Evolutionary conservation across 352 stramenopile species (phyloP), one percentile per base, ranked within the genome.

Genomic region (Thalassiosira hispida): DNA sequence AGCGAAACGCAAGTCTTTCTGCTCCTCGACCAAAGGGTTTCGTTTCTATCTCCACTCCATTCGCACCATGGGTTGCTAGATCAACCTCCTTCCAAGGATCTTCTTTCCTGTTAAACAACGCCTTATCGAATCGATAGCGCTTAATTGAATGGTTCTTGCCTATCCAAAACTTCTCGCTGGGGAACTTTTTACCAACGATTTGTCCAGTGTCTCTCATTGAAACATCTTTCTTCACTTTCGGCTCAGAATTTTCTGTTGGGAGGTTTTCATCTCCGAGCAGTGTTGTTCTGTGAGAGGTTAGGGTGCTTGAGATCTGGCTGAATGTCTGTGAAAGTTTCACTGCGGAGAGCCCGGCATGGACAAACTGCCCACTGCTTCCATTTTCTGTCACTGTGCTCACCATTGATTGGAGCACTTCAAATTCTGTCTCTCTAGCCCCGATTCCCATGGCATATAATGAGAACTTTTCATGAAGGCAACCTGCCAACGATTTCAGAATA

Each of bases 1-100:
- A 90, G 31, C 66, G 62, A 33, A 73, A 88, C 3, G 83, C 83
- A 23, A 90, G 69, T 22, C 79, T 44, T 67, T 90, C 83, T 20
- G 47, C 51, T 22, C 77, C 71, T 22, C 66, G 31, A 20, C 52
- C 53, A 57, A 60, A 77, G 31, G 83, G 68, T 22, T 57, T 12
- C 33, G 60, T 66, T 49, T 87, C 80, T 9, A 88, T 76, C 23
- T 79, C 72, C 66, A 90, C 81, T 33, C 67, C 77, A 62, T 61
- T 62, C 11, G 72, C 67, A 38, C 35, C 53, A 33, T 57, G 61
- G 31, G 79, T 75, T 12, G 51, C 42, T 35, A 86, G 77, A 12
- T 65, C 31, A 35, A 78, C 69, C 42, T 69, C 35, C 25, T 52
- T 65, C 79, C 79, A 86, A 14, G 55, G 61, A 27, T 55, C 9